A percentile compares a stretch with the other conserved stretches of the same genome.
These are phyloP conservation scores for Hericium rajendrae DNA, from an alignment of 768 basidiomycete species.

Conservation along the genomic window DNA sequence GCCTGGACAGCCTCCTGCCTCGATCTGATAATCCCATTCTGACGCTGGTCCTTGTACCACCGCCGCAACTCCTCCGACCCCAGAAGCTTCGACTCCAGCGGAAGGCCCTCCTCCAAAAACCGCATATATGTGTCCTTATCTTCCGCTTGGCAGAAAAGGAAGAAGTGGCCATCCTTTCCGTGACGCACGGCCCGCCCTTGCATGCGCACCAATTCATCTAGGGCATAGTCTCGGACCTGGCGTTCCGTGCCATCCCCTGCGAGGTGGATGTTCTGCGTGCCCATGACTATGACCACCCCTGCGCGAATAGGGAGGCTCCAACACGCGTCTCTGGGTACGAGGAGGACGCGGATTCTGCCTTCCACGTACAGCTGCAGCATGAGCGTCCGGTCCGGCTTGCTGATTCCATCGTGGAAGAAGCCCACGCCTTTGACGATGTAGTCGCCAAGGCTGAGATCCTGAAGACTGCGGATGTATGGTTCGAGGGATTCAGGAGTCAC, in stretches of 20 bases:
- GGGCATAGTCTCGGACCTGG: conserved; percentile 68
- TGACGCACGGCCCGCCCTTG: conserved; percentile 72
- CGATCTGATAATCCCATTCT: conserved; percentile 28
- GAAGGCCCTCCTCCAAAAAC: conserved; percentile 82
- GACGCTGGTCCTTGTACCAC: conserved; percentile 38
- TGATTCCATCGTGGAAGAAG: conserved; percentile 70
- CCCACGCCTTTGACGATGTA: conserved; percentile 81
- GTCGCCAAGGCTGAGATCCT: conserved; percentile 56
- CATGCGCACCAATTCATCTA: conserved; percentile 84
- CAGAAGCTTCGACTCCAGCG: conserved; percentile 73
- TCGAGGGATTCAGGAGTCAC: conserved; percentile 47
- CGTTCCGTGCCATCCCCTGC: conserved; percentile 42
- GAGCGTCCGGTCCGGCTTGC: conserved; percentile 54
- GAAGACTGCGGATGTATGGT: conserved; percentile 45
- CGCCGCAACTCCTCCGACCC: conserved; percentile 36
- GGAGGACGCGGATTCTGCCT: conserved; percentile 68
- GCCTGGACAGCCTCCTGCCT: conserved; percentile 68
- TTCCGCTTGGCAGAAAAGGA: conserved; percentile 86
- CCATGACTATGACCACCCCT: conserved; percentile 78
- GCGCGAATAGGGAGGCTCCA: conserved; percentile 87
- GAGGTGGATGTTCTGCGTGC: conserved; percentile 72
- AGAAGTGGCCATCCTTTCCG: conserved; percentile 51
- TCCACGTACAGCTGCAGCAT: conserved; percentile 77
- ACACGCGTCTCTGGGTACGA: conserved; percentile 76
- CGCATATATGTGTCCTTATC: conserved; percentile 71